A percentile compares a stretch with the other conserved stretches of the same genome.
These are phyloP conservation scores for Botrytis byssoidea DNA, from an alignment of 2,329 filamentous ascomycete species.

Conservation along the genomic window DNA sequence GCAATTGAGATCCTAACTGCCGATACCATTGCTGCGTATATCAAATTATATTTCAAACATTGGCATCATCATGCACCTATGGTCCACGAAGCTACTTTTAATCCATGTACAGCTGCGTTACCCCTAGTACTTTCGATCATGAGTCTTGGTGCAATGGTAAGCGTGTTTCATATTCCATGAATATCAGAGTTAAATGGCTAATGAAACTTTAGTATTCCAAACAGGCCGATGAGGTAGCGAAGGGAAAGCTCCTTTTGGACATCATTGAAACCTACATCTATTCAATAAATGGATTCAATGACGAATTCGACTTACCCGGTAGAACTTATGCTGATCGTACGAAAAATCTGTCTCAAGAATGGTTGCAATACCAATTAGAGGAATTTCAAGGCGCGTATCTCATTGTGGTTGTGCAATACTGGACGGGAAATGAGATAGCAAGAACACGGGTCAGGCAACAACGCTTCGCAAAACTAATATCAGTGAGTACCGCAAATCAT, in stretches of 20 bases:
- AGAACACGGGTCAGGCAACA: constrained; percentile 36
- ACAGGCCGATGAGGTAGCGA: constrained; percentile 28
- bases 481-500: constrained; percentile 27
- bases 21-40: constrained; percentile 31
- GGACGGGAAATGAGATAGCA: constrained; percentile 35
- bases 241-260: constrained; percentile 33
- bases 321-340: constrained; percentile 31
- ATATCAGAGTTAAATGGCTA: constrained; percentile 14
- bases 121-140: constrained; percentile 37
- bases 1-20: constrained; percentile 34
- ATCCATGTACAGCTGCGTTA: constrained; percentile 34
- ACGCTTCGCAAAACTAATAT: constrained; percentile 34
- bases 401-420: constrained; percentile 38
- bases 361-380: constrained; percentile 37
- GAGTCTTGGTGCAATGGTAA: constrained; percentile 38
- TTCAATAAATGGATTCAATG: constrained; percentile 33
- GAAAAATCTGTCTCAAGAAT: constrained; percentile 32
- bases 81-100: constrained; percentile 37
- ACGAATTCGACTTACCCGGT: constrained; percentile 36
- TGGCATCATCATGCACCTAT: constrained; percentile 39
- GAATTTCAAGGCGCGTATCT: constrained; percentile 39
- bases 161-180: not conserved
- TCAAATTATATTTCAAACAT: constrained; percentile 38
- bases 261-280: constrained; percentile 35
- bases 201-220: constrained; percentile 32